Conservation (phyloP, 805 yeast species). For the Lachancea kluyveri region DNA sequence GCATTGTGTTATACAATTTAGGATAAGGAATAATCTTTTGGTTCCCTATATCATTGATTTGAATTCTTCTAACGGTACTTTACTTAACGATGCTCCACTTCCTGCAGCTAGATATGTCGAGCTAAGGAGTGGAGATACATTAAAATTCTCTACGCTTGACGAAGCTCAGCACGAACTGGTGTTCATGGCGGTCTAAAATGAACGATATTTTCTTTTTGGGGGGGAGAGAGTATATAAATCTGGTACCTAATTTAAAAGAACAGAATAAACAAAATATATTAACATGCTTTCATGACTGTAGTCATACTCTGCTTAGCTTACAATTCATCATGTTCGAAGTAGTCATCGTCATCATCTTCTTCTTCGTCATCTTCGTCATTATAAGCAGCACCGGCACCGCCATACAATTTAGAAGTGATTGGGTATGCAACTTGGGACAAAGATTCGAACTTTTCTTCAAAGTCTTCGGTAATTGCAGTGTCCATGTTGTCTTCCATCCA, state of each 20-base stretch:
- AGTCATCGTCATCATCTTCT: constrained; percentile 48
- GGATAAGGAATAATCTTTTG: constrained; percentile 18
- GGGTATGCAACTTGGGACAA: constrained; percentile 82
- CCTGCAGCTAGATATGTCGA: constrained; percentile 39
- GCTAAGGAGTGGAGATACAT: constrained; percentile 35
- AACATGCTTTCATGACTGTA: constrained; percentile 5
- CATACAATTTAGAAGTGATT: constrained; percentile 82
- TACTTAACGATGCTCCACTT: constrained; percentile 34
- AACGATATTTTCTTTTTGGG: background rate
- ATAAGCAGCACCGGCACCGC: constrained; percentile 45
- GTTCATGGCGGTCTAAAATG: constrained; percentile 13
- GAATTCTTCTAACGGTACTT: constrained; percentile 43
- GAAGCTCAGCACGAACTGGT: constrained; percentile 26
- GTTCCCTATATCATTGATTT: constrained; percentile 41
- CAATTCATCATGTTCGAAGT: constrained; percentile 67
- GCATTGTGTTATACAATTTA: constrained; percentile 45
- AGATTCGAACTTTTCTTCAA: constrained; percentile 83
- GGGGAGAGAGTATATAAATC: constrained; percentile 1
- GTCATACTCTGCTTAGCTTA: too few relatives aligned
- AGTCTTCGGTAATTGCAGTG: constrained; percentile 85
- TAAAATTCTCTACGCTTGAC: constrained; percentile 34
- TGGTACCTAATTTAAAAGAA: too few relatives aligned
- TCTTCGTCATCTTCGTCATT: constrained; percentile 46
- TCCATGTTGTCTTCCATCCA: constrained; percentile 86
- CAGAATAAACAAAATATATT: too few relatives aligned